A percentile compares a stretch with the other conserved stretches of the same genome.
These are phyloP conservation scores for Nicotiana noctiflora DNA, from an alignment of 257 asterid genomes.

Conservation along the genomic window DNA sequence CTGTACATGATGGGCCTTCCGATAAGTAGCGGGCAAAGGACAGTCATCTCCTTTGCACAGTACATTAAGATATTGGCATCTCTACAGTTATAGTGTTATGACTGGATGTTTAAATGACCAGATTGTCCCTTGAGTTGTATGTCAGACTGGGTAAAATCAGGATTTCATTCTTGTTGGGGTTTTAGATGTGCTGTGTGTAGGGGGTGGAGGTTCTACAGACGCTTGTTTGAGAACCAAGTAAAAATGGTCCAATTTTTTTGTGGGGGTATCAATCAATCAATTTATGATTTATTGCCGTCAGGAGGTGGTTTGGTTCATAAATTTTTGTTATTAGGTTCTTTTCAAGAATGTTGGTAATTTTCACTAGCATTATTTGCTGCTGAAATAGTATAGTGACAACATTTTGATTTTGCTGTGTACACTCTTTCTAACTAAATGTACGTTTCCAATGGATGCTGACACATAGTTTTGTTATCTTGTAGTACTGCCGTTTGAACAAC, in stretches of 20 bases:
- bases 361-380: neutral
- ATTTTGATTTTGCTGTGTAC: neutral
- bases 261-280: constrained; percentile 15
- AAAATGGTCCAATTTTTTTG: constrained; percentile 28
- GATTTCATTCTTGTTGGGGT: neutral
- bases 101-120: constrained; percentile 8
- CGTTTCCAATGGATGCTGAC: neutral
- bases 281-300: constrained; percentile 18
- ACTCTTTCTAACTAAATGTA: neutral
- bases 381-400: neutral
- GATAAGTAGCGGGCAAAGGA: neutral
- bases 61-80: neutral
- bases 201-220: too few species aligned
- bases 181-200: too few species aligned
- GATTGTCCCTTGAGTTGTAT: constrained; percentile 6
- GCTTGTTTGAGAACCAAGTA: constrained; percentile 6
- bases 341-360: neutral
- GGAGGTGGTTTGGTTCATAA: constrained; percentile 10
- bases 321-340: neutral
- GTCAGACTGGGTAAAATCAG: constrained; percentile 13
- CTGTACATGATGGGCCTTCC: constrained; percentile 20
- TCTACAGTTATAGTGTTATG: neutral
- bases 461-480: constrained; percentile 12
- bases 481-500: constrained; percentile 48
- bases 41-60: neutral